These are phyloP conservation scores for Cytospora paraplurivora DNA, from an alignment of 2,329 filamentous ascomycete genomes.

Conservation along the genomic window DNA sequence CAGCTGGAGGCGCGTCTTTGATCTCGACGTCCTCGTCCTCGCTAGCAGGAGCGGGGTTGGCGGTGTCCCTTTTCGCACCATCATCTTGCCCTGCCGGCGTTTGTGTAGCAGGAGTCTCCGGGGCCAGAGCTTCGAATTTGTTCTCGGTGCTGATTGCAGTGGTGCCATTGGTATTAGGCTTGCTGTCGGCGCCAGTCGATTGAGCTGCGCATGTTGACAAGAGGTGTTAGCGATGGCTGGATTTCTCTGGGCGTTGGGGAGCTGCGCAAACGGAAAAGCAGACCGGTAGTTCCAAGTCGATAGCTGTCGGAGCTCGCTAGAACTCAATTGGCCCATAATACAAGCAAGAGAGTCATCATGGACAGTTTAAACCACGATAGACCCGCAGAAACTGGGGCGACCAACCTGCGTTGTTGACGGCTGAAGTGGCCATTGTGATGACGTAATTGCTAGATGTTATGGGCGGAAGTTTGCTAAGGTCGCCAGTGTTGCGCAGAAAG, in stretches of 20 bases:
- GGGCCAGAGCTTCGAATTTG: constrained; percentile 19
- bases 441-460: constrained; percentile 24
- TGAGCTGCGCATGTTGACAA: constrained; percentile 18
- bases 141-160: constrained; percentile 10
- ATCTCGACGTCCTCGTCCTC: constrained; percentile 29
- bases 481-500: constrained; percentile 21
- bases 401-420: constrained; percentile 28
- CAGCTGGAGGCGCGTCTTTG: constrained; percentile 25
- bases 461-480: constrained; percentile 11
- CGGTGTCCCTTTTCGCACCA: constrained; percentile 18
- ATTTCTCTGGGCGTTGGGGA: constrained; percentile 6
- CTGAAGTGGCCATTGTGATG: constrained; percentile 29
- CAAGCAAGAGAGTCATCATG: background rate
- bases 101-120: constrained; percentile 14
- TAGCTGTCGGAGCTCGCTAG: constrained; percentile 9
- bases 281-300: constrained; percentile 3
- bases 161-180: constrained; percentile 17
- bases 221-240: constrained; percentile 20
- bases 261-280: constrained; percentile 10
- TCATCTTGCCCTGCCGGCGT: constrained; percentile 20
- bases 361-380: background rate
- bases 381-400: constrained; percentile 11
- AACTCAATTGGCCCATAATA: constrained; percentile 9
- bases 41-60: background rate
- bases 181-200: background rate